Evolutionary conservation across 257 asterid species (phyloP).

Genomic region (Leonotis leonurus): DNA sequence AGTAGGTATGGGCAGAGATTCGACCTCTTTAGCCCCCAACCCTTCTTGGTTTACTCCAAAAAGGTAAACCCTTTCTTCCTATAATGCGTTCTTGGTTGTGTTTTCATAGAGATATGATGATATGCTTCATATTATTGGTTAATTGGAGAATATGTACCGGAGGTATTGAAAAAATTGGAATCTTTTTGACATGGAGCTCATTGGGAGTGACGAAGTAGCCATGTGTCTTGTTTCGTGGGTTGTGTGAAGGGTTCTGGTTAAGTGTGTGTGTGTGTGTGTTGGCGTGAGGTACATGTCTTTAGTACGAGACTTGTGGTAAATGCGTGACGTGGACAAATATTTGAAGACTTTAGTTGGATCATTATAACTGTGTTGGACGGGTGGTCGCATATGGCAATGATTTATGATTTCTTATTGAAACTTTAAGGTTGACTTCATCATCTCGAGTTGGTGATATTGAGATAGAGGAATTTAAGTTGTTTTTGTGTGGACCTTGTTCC

Average conservation of each 20-base stretch:
- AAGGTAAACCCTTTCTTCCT: conserved; percentile 28
- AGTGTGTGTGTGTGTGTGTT: too few species aligned
- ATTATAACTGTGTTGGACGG: too few species aligned
- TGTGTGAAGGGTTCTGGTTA: too few species aligned
- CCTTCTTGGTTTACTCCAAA: conserved; percentile 68
- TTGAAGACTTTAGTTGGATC: too few species aligned
- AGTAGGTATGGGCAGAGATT: conserved; percentile 29
- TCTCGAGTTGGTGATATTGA: too few species aligned
- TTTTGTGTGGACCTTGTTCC: not conserved
- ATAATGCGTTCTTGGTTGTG: not conserved
- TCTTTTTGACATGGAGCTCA: not conserved
- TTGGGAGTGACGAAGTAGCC: not conserved
- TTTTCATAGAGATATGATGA: not conserved
- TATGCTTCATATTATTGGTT: conserved; percentile 13
- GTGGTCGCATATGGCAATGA: too few species aligned
- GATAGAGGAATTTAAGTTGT: conserved; percentile 9
- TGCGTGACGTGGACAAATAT: too few species aligned
- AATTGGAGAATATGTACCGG: not conserved
- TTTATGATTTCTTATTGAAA: too few species aligned
- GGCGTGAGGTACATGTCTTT: too few species aligned
- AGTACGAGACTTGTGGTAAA: too few species aligned
- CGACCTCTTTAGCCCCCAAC: conserved; percentile 20
- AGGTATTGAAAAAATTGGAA: not conserved
- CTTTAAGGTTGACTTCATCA: too few species aligned
- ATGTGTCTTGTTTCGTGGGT: conserved; percentile 4